Conservation (phyloP, 768 basidiomycete species). For the Rhodocollybia butyracea region DNA sequence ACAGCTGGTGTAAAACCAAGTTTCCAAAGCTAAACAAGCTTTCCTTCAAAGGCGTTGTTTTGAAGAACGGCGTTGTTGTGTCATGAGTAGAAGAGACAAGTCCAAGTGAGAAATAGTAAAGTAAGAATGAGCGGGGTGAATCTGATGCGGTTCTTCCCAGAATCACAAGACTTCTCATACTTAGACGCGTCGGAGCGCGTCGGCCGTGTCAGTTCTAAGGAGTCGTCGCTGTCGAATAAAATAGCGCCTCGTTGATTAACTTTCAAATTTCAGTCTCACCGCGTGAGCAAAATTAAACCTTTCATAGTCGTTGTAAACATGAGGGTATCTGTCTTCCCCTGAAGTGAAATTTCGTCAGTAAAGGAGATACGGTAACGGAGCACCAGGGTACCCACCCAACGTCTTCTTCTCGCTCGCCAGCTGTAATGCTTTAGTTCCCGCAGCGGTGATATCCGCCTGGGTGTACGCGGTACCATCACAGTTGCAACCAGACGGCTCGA, state of each 20-base stretch:
- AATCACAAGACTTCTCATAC: slow-evolving; percentile 19
- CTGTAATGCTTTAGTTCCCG: slow-evolving; percentile 2
- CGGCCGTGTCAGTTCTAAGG: too few relatives aligned
- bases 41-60: slow-evolving; percentile 1
- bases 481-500: slow-evolving; percentile 9
- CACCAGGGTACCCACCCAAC: slow-evolving; percentile 1
- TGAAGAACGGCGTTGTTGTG: too few relatives aligned
- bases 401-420: slow-evolving; percentile 8
- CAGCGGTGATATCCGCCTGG: slow-evolving; percentile 6
- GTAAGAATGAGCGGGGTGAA: background rate
- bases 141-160: slow-evolving; percentile 8
- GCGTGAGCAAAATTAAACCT: slow-evolving; percentile 9
- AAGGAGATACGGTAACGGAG: too few relatives aligned
- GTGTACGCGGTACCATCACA: slow-evolving; percentile 8
- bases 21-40: background rate
- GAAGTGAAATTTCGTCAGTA: background rate
- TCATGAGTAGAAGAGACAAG: background rate
- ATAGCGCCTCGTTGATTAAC: background rate
- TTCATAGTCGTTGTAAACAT: slow-evolving; percentile 12
- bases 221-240: too few relatives aligned
- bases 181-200: too few relatives aligned
- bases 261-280: slow-evolving; percentile 8
- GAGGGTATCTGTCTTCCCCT: slow-evolving; percentile 11
- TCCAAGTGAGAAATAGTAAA: background rate
- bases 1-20: background rate